Conservation (phyloP, 805 yeast species). For the Torulaspora gathmanii region DNA sequence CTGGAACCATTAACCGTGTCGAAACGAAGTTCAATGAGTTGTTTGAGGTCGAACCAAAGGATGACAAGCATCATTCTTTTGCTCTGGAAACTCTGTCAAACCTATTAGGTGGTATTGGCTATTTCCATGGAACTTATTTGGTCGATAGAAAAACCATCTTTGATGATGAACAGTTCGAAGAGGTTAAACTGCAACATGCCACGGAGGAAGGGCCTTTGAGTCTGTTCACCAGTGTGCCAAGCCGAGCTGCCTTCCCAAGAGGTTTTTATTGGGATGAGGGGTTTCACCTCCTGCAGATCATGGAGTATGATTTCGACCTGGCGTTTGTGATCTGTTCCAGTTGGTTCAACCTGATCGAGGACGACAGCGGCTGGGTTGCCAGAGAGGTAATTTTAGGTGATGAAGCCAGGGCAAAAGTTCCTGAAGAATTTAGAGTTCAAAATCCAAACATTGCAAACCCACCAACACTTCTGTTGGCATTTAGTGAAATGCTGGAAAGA, state of each 20-base stretch:
- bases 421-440: conserved; percentile 75
- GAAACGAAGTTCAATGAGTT: conserved; percentile 45
- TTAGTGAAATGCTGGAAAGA: conserved; percentile 51
- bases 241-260: conserved; percentile 90
- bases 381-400: conserved; percentile 91
- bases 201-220: conserved; percentile 70
- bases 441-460: conserved; percentile 91
- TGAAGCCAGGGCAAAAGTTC: conserved; percentile 86
- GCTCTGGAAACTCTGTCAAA: conserved; percentile 79
- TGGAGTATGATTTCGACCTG: conserved; percentile 78
- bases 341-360: conserved; percentile 84
- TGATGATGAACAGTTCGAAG: conserved; percentile 66
- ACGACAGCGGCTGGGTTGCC: conserved; percentile 88
- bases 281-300: conserved; percentile 77
- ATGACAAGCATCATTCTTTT: conserved; percentile 45
- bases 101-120: conserved; percentile 83
- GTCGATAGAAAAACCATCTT: conserved; percentile 69
- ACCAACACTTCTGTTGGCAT: conserved; percentile 80
- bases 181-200: conserved; percentile 46
- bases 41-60: conserved; percentile 42
- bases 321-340: conserved; percentile 74
- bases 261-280: conserved; percentile 99
- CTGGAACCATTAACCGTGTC: conserved; percentile 31
- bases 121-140: conserved; percentile 75
- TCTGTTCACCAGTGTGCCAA: conserved; percentile 80